phyloP scores from a whole-genome alignment of 208 protist genomes.

The Trypanosoma conorhini region DNA sequence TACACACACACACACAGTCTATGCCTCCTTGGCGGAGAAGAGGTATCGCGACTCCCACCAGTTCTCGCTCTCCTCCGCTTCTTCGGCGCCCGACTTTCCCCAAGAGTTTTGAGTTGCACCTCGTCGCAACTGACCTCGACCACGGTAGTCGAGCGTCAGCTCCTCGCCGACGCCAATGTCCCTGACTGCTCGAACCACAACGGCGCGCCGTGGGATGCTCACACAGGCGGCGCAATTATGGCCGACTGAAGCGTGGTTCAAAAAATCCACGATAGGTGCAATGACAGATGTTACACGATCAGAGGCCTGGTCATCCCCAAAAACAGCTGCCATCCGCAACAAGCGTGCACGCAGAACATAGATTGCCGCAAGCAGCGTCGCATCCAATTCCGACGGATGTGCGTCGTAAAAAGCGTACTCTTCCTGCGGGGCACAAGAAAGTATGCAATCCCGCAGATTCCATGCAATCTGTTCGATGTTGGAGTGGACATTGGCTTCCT shows the following conservation, averaged over 20 bases:
- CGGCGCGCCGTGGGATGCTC: slow-evolving; percentile 24
- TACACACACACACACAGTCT: background rate
- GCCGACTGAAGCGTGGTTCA: slow-evolving; percentile 55
- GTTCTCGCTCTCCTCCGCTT: slow-evolving; percentile 9
- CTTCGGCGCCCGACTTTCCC: background rate
- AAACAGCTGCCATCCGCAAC: slow-evolving; percentile 50
- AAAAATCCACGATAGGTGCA: slow-evolving; percentile 58
- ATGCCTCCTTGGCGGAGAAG: slow-evolving; percentile 18
- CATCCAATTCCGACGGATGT: slow-evolving; percentile 48
- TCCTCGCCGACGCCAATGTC: slow-evolving; percentile 52
- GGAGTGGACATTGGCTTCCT: slow-evolving; percentile 43
- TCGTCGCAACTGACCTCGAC: background rate
- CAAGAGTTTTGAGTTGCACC: background rate
- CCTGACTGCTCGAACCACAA: slow-evolving; percentile 69
- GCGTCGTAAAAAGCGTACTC: slow-evolving; percentile 69
- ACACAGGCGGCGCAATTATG: slow-evolving; percentile 53
- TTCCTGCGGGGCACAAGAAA: slow-evolving; percentile 44
- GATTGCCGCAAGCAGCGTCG: slow-evolving; percentile 50
- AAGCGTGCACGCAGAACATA: slow-evolving; percentile 76
- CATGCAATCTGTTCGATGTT: slow-evolving; percentile 69
- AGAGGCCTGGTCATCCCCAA: background rate
- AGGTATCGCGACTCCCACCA: slow-evolving; percentile 43
- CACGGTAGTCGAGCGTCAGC: slow-evolving; percentile 69
- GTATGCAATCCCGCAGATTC: slow-evolving; percentile 68
- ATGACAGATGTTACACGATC: slow-evolving; percentile 46